phyloP scores from a whole-genome alignment of 345 rosid genomes.

The Cardiospermum halicacabum region DNA sequence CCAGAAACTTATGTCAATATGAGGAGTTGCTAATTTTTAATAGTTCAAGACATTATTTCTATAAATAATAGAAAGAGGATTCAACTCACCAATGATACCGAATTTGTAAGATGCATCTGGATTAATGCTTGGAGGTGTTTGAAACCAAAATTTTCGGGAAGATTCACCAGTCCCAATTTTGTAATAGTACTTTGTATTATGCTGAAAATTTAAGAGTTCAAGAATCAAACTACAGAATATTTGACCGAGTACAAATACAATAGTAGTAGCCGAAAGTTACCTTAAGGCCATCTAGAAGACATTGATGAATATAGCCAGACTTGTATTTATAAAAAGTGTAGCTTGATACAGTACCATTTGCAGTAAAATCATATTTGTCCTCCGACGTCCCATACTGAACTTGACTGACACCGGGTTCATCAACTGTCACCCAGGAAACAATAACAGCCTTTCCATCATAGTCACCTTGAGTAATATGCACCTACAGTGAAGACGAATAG shows the following conservation, averaged over 20 bases:
- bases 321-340: conserved; percentile 72
- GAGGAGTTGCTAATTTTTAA: neutral
- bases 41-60: neutral
- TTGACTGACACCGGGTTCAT: conserved; percentile 52
- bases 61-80: neutral
- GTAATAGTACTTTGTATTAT: conserved; percentile 83
- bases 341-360: conserved; percentile 54
- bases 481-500: conserved; percentile 33
- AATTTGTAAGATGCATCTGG: conserved; percentile 85
- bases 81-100: conserved; percentile 83
- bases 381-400: conserved; percentile 55
- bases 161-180: conserved; percentile 67
- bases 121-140: conserved; percentile 67
- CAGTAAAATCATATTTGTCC: conserved; percentile 45
- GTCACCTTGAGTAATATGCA: conserved; percentile 93
- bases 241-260: neutral
- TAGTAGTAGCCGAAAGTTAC: conserved; percentile 43
- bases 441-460: conserved; percentile 85
- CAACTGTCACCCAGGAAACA: conserved; percentile 82
- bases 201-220: conserved; percentile 33
- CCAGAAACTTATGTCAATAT: neutral
- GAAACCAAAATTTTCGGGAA: conserved; percentile 83
- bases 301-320: conserved; percentile 87
- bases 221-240: neutral
- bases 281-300: conserved; percentile 72